phyloP scores from a whole-genome alignment of 768 basidiomycete genomes.

The Filobasidium floriforme region DNA sequence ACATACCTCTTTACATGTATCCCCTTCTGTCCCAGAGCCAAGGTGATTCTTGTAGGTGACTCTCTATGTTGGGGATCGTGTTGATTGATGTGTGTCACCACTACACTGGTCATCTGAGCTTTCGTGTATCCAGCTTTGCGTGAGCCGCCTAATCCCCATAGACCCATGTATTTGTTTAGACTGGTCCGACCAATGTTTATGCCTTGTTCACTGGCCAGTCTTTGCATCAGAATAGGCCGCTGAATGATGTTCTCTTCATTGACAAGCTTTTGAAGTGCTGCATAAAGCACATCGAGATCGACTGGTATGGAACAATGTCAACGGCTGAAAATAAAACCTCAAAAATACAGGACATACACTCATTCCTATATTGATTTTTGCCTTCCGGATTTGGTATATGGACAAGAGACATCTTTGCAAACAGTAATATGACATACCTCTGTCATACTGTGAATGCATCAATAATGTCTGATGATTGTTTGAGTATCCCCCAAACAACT shows the following conservation, averaged over 20 bases:
- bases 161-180: slow-evolving; percentile 2
- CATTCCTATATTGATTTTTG: no score
- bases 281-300: neutral
- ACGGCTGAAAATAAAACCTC: no score
- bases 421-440: no score
- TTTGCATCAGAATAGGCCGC: neutral
- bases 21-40: neutral
- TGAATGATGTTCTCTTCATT: neutral
- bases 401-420: no score
- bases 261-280: neutral
- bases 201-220: neutral
- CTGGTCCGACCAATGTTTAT: neutral
- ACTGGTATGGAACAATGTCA: no score
- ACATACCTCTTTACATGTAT: neutral
- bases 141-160: neutral
- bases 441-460: no score
- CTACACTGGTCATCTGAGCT: neutral
- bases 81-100: neutral
- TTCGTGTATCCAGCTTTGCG: neutral
- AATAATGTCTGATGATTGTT: no score
- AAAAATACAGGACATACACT: no score
- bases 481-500: no score
- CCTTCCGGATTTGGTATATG: no score
- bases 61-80: slow-evolving; percentile 1
- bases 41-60: neutral